A percentile compares a stretch with the other conserved stretches of the same genome.
These are phyloP conservation scores for Mrakia blollopis DNA, from an alignment of 768 basidiomycete genomes.

Conservation along the genomic window DNA sequence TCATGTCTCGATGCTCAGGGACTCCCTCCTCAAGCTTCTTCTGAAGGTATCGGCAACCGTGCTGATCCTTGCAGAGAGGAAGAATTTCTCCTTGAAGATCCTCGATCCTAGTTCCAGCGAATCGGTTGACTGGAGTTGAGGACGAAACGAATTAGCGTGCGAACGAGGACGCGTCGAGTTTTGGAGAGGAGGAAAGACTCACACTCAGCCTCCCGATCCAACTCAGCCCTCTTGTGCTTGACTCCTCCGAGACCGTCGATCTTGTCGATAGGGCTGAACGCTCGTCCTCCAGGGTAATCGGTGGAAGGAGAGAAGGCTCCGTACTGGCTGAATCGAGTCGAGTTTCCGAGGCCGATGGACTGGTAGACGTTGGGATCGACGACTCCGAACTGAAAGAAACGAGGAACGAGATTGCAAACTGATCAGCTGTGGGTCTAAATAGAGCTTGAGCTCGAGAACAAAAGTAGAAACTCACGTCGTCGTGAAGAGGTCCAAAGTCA, in stretches of 20 bases:
- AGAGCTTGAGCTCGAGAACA: conserved; percentile 26
- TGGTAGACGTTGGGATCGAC: conserved; percentile 34
- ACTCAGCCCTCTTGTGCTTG: conserved; percentile 89
- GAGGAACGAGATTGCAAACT: background rate
- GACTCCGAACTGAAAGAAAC: conserved; percentile 26
- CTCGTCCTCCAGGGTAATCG: conserved; percentile 43
- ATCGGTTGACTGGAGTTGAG: conserved; percentile 72
- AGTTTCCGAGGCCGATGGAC: conserved; percentile 31
- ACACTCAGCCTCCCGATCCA: conserved; percentile 70
- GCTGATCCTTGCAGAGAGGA: conserved; percentile 93
- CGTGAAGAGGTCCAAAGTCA: conserved; percentile 37
- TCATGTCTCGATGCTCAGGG: conserved; percentile 96
- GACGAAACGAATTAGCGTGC: background rate
- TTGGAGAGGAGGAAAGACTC: conserved; percentile 35
- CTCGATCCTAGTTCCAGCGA: conserved; percentile 90
- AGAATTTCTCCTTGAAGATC: conserved; percentile 94
- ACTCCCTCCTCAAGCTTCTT: conserved; percentile 97
- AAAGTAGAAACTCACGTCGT: conserved; percentile 36
- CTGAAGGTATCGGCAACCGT: conserved; percentile 95
- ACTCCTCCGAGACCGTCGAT: conserved; percentile 87
- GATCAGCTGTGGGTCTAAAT: background rate
- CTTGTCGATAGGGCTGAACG: conserved; percentile 63
- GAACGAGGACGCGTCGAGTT: background rate
- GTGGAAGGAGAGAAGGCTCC: conserved; percentile 38
- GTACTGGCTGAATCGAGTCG: conserved; percentile 34